phyloP scores from a whole-genome alignment of 2,329 filamentous ascomycete species.

The Pyrenochaeta sp. region DNA sequence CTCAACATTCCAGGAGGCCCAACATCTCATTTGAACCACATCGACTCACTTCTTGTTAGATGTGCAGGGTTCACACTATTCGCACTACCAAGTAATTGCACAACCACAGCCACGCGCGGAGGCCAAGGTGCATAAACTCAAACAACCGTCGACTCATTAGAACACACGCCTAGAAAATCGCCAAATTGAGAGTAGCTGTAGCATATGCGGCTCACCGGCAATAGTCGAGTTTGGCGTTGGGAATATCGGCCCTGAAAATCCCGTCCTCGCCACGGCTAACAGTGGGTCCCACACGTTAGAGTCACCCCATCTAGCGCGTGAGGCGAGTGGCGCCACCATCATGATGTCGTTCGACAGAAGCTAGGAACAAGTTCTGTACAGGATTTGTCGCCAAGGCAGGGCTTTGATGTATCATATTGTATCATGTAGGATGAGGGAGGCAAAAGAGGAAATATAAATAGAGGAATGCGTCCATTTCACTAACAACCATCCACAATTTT shows the following conservation, averaged over 20 bases:
- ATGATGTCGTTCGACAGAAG: slow-evolving; percentile 32
- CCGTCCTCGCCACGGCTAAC: slow-evolving; percentile 31
- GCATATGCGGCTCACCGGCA: no score
- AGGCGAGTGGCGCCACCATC: slow-evolving; percentile 31
- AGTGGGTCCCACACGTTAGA: slow-evolving; percentile 32
- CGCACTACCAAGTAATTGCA: no score
- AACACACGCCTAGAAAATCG: no score
- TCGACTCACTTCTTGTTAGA: no score
- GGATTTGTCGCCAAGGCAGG: slow-evolving; percentile 26
- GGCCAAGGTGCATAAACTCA: no score
- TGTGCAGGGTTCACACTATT: no score
- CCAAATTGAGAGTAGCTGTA: no score
- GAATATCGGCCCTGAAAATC: slow-evolving; percentile 31
- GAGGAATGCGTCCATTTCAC: background rate
- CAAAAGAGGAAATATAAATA: slow-evolving; percentile 2
- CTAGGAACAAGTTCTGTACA: slow-evolving; percentile 25
- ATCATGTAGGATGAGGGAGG: slow-evolving; percentile 17
- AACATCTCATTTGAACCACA: no score
- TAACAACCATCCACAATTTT: background rate
- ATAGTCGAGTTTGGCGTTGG: background rate
- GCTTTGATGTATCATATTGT: slow-evolving; percentile 4
- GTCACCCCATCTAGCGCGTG: slow-evolving; percentile 30
- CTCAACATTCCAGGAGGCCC: no score
- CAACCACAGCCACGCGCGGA: no score
- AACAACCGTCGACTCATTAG: no score